Percentiles rank a stretch among this genome's conserved stretches.
phyloP scores from a whole-genome alignment of 2,329 filamentous ascomycete species.

The Diaporthe helianthi region DNA sequence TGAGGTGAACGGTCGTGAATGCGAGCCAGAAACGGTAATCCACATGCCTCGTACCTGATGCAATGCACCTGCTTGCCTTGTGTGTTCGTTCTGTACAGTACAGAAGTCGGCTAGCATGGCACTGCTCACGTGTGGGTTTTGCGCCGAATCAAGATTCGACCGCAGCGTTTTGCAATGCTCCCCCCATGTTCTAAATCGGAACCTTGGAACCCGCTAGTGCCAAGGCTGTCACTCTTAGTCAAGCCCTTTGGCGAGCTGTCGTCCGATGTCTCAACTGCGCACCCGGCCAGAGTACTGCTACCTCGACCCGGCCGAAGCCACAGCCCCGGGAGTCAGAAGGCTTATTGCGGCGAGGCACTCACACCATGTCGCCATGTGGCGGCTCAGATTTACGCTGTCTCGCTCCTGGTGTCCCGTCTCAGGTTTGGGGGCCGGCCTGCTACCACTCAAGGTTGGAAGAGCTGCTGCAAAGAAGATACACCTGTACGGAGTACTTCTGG shows the following conservation, averaged over 20 bases:
- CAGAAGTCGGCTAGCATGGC: background rate
- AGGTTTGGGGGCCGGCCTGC: slow-evolving; percentile 9
- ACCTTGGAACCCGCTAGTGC: slow-evolving; percentile 16
- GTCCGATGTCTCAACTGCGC: slow-evolving; percentile 3
- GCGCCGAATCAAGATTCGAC: slow-evolving; percentile 9
- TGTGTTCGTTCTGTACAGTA: background rate
- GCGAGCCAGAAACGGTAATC: slow-evolving; percentile 13
- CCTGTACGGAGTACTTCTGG: no score
- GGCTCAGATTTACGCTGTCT: slow-evolving; percentile 14
- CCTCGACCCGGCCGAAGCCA: slow-evolving; percentile 1
- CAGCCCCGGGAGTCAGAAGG: slow-evolving; percentile 15
- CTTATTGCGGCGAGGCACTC: slow-evolving; percentile 13
- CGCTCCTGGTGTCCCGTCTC: slow-evolving; percentile 9
- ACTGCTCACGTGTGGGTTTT: background rate
- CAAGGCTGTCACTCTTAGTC: slow-evolving; percentile 9
- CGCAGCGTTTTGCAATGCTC: background rate
- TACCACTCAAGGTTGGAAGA: background rate
- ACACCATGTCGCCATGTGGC: slow-evolving; percentile 19
- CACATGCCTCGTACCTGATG: background rate
- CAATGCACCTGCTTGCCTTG: background rate
- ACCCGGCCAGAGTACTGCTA: background rate
- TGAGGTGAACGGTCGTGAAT: background rate
- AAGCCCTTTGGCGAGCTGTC: slow-evolving; percentile 2
- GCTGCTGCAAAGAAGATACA: background rate
- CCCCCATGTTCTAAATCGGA: slow-evolving; percentile 2